A percentile compares a stretch with the other conserved stretches of the same genome.
These are phyloP conservation scores for Fusarium coffeatum DNA, from an alignment of 2,329 filamentous ascomycete genomes.

Conservation along the genomic window DNA sequence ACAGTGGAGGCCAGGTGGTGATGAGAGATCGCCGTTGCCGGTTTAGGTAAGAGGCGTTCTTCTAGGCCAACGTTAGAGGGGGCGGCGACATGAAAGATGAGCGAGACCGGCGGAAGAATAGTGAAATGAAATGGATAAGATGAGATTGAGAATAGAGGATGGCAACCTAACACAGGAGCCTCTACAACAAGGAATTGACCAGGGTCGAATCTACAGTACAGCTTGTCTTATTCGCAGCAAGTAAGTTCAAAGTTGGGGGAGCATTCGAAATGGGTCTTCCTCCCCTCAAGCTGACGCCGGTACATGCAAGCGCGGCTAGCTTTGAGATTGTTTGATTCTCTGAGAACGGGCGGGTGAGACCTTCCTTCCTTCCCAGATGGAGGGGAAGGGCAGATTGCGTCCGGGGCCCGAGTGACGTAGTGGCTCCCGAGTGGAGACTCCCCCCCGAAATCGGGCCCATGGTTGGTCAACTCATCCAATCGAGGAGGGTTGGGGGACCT, in stretches of 20 bases:
- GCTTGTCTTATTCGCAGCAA: slow-evolving; percentile 10
- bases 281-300: slow-evolving; percentile 18
- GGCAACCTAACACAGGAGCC: background rate
- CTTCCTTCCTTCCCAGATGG: slow-evolving; percentile 22
- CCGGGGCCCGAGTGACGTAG: slow-evolving; percentile 41
- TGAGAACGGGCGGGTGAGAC: slow-evolving; percentile 20
- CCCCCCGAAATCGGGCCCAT: slow-evolving; percentile 29
- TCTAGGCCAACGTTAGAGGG: slow-evolving; percentile 29
- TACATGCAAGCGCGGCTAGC: slow-evolving; percentile 33
- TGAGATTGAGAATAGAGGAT: background rate
- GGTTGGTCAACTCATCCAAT: slow-evolving; percentile 25
- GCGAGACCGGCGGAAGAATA: slow-evolving; percentile 37
- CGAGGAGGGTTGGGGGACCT: slow-evolving; percentile 5
- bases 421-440: slow-evolving; percentile 24
- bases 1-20: slow-evolving; percentile 24
- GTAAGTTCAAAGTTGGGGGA: background rate
- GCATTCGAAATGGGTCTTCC: slow-evolving; percentile 2
- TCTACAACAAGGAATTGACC: slow-evolving; percentile 9
- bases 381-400: slow-evolving; percentile 31
- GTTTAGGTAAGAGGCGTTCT: slow-evolving; percentile 40
- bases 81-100: slow-evolving; percentile 29
- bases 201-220: slow-evolving; percentile 2
- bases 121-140: slow-evolving; percentile 6
- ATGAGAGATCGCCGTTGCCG: slow-evolving; percentile 46
- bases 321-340: slow-evolving; percentile 18